These are phyloP conservation scores for Letharia lupina DNA, from an alignment of 495 filamentous ascomycete genomes.

Conservation along the genomic window DNA sequence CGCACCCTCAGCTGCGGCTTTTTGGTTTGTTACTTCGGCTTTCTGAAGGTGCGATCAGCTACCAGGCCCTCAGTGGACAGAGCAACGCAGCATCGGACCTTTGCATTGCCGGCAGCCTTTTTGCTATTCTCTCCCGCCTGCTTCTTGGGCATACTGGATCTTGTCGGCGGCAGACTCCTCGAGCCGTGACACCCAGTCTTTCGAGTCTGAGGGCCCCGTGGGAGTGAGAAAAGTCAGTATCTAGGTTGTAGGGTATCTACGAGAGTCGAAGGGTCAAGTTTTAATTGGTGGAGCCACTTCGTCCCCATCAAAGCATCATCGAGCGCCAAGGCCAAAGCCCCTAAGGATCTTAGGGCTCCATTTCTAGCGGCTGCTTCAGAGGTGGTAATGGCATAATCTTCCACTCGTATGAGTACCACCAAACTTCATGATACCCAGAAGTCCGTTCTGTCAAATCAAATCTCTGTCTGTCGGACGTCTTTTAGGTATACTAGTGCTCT, in stretches of 20 bases:
- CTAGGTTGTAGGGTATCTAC: background rate
- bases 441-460: too few relatives aligned
- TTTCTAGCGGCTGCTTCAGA: background rate
- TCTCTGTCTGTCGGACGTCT: too few relatives aligned
- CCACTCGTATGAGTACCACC: too few relatives aligned
- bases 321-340: background rate
- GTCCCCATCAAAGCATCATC: background rate
- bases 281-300: background rate
- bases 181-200: background rate
- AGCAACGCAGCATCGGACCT: conserved; percentile 30
- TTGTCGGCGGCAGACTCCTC: background rate
- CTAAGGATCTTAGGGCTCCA: background rate
- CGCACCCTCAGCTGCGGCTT: conserved; percentile 61
- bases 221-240: background rate
- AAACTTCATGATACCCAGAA: too few relatives aligned
- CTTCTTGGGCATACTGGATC: conserved; percentile 54
- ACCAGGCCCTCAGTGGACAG: background rate
- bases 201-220: background rate
- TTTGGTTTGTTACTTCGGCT: conserved; percentile 73
- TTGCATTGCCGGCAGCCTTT: conserved; percentile 82
- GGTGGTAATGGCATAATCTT: background rate
- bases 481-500: background rate
- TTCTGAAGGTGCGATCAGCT: conserved; percentile 46
- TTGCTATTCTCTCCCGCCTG: conserved; percentile 66
- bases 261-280: background rate